Conservation (phyloP, 768 basidiomycete genomes). For the Coprinellus micaceus region DNA sequence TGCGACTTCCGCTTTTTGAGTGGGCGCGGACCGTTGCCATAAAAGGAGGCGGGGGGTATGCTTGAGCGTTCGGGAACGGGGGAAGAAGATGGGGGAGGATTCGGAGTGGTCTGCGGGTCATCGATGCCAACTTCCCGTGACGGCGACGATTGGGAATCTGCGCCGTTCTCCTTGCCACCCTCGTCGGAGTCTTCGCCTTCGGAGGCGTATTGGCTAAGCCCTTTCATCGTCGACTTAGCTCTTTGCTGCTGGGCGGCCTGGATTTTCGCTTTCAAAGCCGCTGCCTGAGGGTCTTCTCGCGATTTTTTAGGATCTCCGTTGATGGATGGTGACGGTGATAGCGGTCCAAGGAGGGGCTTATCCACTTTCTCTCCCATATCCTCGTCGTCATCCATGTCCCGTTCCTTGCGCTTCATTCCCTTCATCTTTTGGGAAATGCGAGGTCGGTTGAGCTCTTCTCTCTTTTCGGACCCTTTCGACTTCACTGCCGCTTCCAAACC, state of each 20-base stretch:
- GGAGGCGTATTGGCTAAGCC: conserved; percentile 27
- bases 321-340: conserved; percentile 48
- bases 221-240: conserved; percentile 21
- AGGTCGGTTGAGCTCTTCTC: conserved; percentile 27
- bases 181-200: conserved; percentile 17
- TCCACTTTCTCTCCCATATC: conserved; percentile 48
- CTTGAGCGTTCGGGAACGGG: not conserved
- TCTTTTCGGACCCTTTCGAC: conserved; percentile 22
- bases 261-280: conserved; percentile 29
- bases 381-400: conserved; percentile 41
- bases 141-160: conserved; percentile 5
- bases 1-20: conserved; percentile 3
- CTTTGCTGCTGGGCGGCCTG: conserved; percentile 18
- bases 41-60: conserved; percentile 11
- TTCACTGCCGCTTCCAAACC: conserved; percentile 62
- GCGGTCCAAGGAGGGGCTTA: conserved; percentile 61
- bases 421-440: conserved; percentile 48
- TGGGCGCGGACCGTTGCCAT: conserved; percentile 2
- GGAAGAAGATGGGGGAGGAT: conserved; percentile 4
- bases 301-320: conserved; percentile 23
- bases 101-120: conserved; percentile 1
- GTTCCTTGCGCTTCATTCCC: conserved; percentile 40
- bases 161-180: conserved; percentile 13
- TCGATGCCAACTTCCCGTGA: conserved; percentile 2
- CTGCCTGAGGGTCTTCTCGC: conserved; percentile 30